phyloP scores from a whole-genome alignment of 352 stramenopile genomes.

The Pythium aphanidermatum region DNA sequence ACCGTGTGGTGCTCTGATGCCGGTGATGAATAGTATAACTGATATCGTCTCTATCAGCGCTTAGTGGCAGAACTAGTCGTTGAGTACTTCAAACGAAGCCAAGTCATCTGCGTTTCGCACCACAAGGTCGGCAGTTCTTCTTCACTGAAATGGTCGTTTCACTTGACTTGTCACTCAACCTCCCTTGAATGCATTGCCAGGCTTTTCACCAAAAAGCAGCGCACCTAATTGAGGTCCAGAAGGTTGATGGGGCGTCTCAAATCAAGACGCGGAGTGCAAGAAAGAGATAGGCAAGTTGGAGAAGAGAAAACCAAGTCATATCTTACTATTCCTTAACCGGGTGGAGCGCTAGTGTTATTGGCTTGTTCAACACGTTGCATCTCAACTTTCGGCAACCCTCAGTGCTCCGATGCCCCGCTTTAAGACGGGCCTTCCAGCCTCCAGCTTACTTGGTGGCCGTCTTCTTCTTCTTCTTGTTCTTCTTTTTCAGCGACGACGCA shows the following conservation, averaged over 20 bases:
- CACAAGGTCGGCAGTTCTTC: constrained; percentile 17
- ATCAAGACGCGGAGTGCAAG: constrained; percentile 3
- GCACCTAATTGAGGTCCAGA: constrained; percentile 30
- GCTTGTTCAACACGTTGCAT: too few relatives aligned
- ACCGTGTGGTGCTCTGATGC: too few relatives aligned
- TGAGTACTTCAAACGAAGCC: constrained; percentile 23
- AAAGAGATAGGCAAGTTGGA: not conserved
- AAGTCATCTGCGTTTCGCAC: constrained; percentile 45
- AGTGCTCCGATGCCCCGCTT: too few relatives aligned
- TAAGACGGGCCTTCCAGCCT: too few relatives aligned
- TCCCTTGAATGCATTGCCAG: too few relatives aligned
- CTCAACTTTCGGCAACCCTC: too few relatives aligned
- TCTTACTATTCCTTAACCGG: constrained; percentile 23
- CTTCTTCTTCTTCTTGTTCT: constrained; percentile 96
- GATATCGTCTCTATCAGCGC: constrained; percentile 10
- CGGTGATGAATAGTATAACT: too few relatives aligned
- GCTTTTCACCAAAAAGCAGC: constrained; percentile 19
- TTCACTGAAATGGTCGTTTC: not conserved
- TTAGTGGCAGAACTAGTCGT: constrained; percentile 23
- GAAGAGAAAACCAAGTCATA: constrained; percentile 19
- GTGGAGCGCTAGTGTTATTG: not conserved
- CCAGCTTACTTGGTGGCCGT: constrained; percentile 34
- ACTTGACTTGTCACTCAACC: not conserved
- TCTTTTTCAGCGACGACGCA: constrained; percentile 92
- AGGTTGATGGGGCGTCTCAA: constrained; percentile 8